These are phyloP conservation scores for Tillandsia leiboldiana DNA, from an alignment of 176 grass and related monocot genomes.

Conservation along the genomic window DNA sequence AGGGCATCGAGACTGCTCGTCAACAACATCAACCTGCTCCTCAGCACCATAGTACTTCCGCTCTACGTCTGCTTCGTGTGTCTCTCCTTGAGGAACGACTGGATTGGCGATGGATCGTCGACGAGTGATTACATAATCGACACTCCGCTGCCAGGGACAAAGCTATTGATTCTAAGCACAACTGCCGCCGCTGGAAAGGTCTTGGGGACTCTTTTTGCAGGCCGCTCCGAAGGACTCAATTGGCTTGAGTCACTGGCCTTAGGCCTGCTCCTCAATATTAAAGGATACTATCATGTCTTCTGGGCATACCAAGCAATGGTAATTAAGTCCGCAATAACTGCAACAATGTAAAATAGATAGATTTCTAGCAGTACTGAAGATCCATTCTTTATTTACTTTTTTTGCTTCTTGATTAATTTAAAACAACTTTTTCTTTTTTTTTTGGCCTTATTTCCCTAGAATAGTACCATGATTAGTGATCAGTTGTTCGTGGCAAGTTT, in stretches of 20 bases:
- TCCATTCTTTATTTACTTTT: neutral
- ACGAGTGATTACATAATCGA: neutral
- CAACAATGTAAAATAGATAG: neutral
- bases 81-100: neutral
- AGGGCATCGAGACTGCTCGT: conserved; percentile 44
- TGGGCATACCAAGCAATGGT: conserved; percentile 43
- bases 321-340: neutral
- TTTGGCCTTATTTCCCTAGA: conserved; percentile 3
- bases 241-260: conserved; percentile 49
- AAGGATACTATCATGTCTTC: conserved; percentile 75
- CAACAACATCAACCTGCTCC: conserved; percentile 55
- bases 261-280: conserved; percentile 67
- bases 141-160: conserved; percentile 4
- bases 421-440: too few relatives aligned
- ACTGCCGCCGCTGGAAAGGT: conserved; percentile 51
- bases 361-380: too few relatives aligned
- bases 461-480: conserved; percentile 43
- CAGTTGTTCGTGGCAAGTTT: conserved; percentile 44
- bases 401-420: neutral
- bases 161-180: conserved; percentile 35
- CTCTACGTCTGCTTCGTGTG: neutral
- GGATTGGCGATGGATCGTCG: neutral
- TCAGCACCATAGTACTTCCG: neutral
- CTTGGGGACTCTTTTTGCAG: conserved; percentile 23
- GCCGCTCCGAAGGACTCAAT: conserved; percentile 24